Evolutionary conservation across 1,284 basidiomycete species (phyloP).

Genomic region (Moesziomyces globuligerus): DNA sequence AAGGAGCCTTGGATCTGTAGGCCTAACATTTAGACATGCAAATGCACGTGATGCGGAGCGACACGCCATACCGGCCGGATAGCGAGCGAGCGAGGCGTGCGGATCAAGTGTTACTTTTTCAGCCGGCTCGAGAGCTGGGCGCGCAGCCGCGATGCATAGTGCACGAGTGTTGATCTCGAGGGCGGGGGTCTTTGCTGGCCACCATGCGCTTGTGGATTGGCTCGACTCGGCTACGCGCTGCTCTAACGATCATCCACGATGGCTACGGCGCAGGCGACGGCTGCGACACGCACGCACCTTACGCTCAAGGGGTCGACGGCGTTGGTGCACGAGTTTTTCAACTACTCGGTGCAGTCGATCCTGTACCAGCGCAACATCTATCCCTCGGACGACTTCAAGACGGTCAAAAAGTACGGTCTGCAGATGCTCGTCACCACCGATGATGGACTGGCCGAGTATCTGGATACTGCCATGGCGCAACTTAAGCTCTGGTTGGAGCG

Average conservation of each 20-base stretch:
- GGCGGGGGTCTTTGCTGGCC: not conserved
- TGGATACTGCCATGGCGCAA: constrained; percentile 89
- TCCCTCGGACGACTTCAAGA: constrained; percentile 89
- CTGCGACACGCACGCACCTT: constrained; percentile 61
- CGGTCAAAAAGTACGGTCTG: constrained; percentile 89
- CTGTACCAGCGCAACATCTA: constrained; percentile 97
- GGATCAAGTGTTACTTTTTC: not conserved
- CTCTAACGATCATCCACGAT: no score
- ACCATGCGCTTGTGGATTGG: no score
- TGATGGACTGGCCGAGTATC: constrained; percentile 88
- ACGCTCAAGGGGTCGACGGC: constrained; percentile 94
- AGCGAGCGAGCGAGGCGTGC: no score
- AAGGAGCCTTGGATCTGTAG: no score
- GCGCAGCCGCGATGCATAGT: not conserved
- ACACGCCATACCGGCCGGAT: no score
- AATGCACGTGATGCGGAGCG: no score
- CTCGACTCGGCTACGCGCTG: no score
- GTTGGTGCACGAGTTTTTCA: constrained; percentile 99
- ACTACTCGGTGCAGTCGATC: constrained; percentile 84
- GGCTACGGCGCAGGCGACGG: constrained; percentile 54
- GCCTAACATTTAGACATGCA: no score
- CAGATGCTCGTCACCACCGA: constrained; percentile 95
- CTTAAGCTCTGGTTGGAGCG: constrained; percentile 81
- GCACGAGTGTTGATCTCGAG: not conserved
- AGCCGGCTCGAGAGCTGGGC: not conserved